Conservation (phyloP, 2,329 filamentous ascomycete genomes). For the Colletotrichum cuscutae region DNA sequence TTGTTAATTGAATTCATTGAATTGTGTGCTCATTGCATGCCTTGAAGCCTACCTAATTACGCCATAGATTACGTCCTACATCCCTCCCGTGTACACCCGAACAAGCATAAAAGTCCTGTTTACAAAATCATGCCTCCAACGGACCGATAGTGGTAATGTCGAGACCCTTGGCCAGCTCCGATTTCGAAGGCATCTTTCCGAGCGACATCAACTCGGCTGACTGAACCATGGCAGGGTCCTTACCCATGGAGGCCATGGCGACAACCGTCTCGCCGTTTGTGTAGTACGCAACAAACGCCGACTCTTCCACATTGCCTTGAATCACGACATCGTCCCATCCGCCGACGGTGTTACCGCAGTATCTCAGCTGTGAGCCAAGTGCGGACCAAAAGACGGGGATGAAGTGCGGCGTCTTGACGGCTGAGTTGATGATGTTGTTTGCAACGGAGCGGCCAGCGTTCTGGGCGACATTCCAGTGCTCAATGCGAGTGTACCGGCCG, state of each 20-base stretch:
- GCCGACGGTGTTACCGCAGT: constrained; percentile 85
- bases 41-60: neutral
- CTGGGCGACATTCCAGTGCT: constrained; percentile 99
- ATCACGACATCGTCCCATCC: constrained; percentile 91
- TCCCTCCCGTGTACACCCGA: neutral
- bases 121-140: constrained; percentile 40
- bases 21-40: neutral
- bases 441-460: constrained; percentile 88
- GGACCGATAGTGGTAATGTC: constrained; percentile 59
- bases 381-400: constrained; percentile 98
- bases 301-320: constrained; percentile 78
- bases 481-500: constrained; percentile 81
- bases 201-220: constrained; percentile 85
- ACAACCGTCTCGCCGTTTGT: constrained; percentile 86
- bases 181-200: constrained; percentile 85
- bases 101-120: neutral
- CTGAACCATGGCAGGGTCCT: constrained; percentile 88
- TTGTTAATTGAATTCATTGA: neutral
- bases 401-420: constrained; percentile 74
- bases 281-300: constrained; percentile 91
- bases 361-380: constrained; percentile 86
- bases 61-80: neutral
- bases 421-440: constrained; percentile 76
- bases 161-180: constrained; percentile 73
- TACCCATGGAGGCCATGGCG: constrained; percentile 90